phyloP scores from a whole-genome alignment of 2,329 filamentous ascomycete species.

The Ophiostoma sp. region DNA sequence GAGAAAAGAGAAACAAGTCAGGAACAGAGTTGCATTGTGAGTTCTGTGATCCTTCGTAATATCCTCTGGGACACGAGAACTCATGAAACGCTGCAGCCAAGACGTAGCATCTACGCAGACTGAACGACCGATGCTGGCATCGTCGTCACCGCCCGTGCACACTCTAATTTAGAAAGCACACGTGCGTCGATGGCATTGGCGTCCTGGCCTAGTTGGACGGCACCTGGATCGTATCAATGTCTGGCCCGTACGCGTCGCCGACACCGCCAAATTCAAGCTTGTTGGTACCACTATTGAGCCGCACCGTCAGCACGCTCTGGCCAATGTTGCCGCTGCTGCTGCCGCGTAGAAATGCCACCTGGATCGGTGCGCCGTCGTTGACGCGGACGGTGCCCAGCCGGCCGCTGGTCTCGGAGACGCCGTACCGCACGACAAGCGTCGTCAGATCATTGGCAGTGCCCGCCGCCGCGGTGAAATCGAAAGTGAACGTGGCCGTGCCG shows the following conservation, averaged over 20 bases:
- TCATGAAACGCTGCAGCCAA: background rate
- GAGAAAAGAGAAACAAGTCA: background rate
- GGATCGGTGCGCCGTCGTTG: conserved; percentile 45
- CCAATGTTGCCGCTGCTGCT: conserved; percentile 40
- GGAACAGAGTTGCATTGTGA: too few relatives aligned
- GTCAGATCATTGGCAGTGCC: conserved; percentile 33
- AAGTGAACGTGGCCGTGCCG: conserved; percentile 44
- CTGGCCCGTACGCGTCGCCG: conserved; percentile 41
- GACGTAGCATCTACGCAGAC: too few relatives aligned
- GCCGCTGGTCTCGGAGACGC: conserved; percentile 50
- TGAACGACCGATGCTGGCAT: too few relatives aligned
- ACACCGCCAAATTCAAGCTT: conserved; percentile 43
- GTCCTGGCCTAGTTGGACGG: conserved; percentile 26
- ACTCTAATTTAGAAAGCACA: too few relatives aligned
- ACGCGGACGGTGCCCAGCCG: conserved; percentile 51
- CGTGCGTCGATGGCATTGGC: too few relatives aligned
- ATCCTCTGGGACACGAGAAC: too few relatives aligned
- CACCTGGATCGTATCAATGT: conserved; percentile 51
- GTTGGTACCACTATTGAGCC: conserved; percentile 46
- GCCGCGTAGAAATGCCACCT: conserved; percentile 51
- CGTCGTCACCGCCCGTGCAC: too few relatives aligned
- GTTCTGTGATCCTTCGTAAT: background rate
- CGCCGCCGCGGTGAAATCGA: conserved; percentile 29
- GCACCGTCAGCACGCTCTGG: conserved; percentile 44
- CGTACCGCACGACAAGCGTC: conserved; percentile 52